Conservation (phyloP, 768 basidiomycete species). For the Amanita subjunquillea region DNA sequence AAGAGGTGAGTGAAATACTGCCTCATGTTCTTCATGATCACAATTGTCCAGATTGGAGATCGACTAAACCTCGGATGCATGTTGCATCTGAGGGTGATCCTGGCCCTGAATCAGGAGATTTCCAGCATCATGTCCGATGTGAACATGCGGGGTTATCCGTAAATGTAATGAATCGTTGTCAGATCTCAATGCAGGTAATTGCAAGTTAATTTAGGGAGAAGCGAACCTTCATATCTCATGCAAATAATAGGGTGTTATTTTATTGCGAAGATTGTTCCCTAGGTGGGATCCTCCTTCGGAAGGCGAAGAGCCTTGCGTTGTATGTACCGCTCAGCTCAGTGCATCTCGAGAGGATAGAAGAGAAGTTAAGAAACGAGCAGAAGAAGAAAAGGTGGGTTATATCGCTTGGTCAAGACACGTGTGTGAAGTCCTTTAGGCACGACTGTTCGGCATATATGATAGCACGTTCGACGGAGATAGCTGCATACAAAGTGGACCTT, state of each 20-base stretch:
- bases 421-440: conserved; percentile 32
- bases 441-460: conserved; percentile 53
- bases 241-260: conserved; percentile 36
- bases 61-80: conserved; percentile 72
- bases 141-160: conserved; percentile 58
- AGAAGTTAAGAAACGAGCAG: conserved; percentile 53
- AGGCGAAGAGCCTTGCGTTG: conserved; percentile 41
- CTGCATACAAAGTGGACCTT: conserved; percentile 39
- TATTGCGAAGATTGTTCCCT: conserved; percentile 53
- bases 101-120: conserved; percentile 51
- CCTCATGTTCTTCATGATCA: conserved; percentile 1
- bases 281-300: conserved; percentile 49
- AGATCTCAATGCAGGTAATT: conserved; percentile 51
- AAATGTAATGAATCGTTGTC: conserved; percentile 43
- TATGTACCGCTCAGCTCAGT: conserved; percentile 51
- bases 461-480: conserved; percentile 33
- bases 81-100: conserved; percentile 45
- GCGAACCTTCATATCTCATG: conserved; percentile 5
- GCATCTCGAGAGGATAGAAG: conserved; percentile 52
- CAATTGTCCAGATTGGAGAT: conserved; percentile 54
- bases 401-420: conserved; percentile 5
- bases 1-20: conserved; percentile 38
- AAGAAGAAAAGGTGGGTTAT: conserved; percentile 65
- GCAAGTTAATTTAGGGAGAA: neutral
- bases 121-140: conserved; percentile 51